phyloP scores from a whole-genome alignment of 2,329 filamentous ascomycete species.

The Aureobasidium pullulans region DNA sequence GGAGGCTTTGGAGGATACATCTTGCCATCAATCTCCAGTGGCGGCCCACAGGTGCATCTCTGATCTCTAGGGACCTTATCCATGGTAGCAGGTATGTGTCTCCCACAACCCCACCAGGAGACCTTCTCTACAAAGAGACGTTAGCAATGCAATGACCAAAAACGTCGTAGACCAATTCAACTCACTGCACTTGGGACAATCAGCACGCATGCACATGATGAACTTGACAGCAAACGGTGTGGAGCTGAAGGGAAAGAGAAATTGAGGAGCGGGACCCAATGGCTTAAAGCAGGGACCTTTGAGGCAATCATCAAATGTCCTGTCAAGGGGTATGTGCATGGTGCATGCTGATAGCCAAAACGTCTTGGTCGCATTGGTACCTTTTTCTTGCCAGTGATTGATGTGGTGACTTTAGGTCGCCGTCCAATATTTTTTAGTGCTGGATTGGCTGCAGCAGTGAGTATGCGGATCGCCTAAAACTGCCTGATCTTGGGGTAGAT shows the following conservation, averaged over 20 bases:
- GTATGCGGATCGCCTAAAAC: conserved; percentile 5
- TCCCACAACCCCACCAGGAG: conserved; percentile 10
- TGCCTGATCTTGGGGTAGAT: not conserved
- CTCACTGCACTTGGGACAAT: conserved; percentile 34
- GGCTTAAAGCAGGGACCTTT: conserved; percentile 7
- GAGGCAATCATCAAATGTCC: not conserved
- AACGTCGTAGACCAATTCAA: not conserved
- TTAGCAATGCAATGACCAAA: not conserved
- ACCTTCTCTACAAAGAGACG: not conserved
- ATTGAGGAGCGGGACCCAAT: not conserved
- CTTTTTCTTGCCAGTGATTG: not conserved
- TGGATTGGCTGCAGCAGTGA: not conserved
- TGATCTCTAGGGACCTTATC: conserved; percentile 47
- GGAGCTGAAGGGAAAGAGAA: not conserved
- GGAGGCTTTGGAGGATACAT: conserved; percentile 49
- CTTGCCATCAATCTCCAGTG: conserved; percentile 50
- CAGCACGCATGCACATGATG: conserved; percentile 24
- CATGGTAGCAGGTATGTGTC: conserved; percentile 55
- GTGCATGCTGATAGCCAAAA: not conserved
- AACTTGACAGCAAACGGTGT: not conserved
- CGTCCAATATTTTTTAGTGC: conserved; percentile 6
- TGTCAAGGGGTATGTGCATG: conserved; percentile 7
- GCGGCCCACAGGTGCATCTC: conserved; percentile 56
- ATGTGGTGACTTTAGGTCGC: not conserved
- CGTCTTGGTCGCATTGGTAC: not conserved